Evolutionary conservation across 2,329 filamentous ascomycete genomes (phyloP).

Genomic region (Phialophora chinensis): DNA sequence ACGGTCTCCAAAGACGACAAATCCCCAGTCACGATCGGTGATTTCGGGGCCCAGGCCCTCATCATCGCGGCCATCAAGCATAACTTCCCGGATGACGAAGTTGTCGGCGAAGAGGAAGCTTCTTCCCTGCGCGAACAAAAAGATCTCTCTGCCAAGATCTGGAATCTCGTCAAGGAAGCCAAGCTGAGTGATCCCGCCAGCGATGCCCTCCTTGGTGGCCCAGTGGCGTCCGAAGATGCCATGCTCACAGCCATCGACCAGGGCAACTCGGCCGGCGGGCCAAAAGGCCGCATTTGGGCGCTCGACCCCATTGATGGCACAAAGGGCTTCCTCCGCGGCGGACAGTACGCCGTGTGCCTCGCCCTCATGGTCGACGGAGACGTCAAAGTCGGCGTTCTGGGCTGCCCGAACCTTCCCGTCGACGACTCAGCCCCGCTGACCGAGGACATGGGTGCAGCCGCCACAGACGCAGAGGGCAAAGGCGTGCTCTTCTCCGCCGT

Average conservation of each 20-base stretch:
- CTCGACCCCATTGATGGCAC: constrained; percentile 98
- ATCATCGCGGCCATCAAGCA: constrained; percentile 89
- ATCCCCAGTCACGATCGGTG: constrained; percentile 95
- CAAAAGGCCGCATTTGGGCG: constrained; percentile 84
- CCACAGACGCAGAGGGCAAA: constrained; percentile 73
- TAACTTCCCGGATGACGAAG: constrained; percentile 87
- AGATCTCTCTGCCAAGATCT: constrained; percentile 75
- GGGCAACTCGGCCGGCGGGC: constrained; percentile 73
- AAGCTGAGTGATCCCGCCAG: constrained; percentile 70
- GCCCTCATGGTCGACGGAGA: constrained; percentile 90
- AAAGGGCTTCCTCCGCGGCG: constrained; percentile 93
- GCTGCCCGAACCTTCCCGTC: constrained; percentile 91
- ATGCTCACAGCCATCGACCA: constrained; percentile 72
- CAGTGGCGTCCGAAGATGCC: constrained; percentile 66
- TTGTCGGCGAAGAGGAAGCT: constrained; percentile 95
- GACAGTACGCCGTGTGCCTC: constrained; percentile 95
- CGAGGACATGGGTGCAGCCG: constrained; percentile 73
- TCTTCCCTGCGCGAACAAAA: constrained; percentile 75
- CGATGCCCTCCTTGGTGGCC: constrained; percentile 72
- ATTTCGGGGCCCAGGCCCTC: constrained; percentile 95
- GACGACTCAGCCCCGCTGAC: constrained; percentile 76
- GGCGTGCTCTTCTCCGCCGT: constrained; percentile 91
- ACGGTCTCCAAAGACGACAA: constrained; percentile 94
- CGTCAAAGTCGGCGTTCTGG: constrained; percentile 91
- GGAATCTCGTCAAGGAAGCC: constrained; percentile 77